A percentile compares a stretch with the other conserved stretches of the same genome.
Evolutionary conservation across 208 protist genomes (phyloP).

Genomic region (Herpetomonas tarakana): DNA sequence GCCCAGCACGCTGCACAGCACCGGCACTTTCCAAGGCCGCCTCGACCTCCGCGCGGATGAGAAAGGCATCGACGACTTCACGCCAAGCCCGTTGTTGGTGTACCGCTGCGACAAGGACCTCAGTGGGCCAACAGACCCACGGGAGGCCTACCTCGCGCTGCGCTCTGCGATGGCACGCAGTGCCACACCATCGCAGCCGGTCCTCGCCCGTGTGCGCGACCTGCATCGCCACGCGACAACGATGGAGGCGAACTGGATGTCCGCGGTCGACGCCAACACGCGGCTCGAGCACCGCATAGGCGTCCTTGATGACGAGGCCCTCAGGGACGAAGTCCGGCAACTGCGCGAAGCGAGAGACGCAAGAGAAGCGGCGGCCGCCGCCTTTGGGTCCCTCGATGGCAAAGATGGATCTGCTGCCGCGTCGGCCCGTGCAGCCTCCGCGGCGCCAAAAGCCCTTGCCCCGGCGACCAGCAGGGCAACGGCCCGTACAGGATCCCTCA

Average conservation of each 20-base stretch:
- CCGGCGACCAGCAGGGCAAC: too few relatives aligned
- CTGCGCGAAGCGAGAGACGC: slow-evolving; percentile 14
- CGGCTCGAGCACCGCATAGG: slow-evolving; percentile 55
- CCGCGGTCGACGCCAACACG: slow-evolving; percentile 50
- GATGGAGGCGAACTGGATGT: slow-evolving; percentile 82
- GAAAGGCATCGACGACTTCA: slow-evolving; percentile 82
- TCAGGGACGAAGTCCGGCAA: slow-evolving; percentile 27
- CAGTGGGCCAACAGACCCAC: slow-evolving; percentile 48
- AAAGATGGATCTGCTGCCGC: not conserved
- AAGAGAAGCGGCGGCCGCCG: not conserved
- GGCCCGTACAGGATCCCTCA: too few relatives aligned
- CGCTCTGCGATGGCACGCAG: slow-evolving; percentile 37
- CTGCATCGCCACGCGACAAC: slow-evolving; percentile 58
- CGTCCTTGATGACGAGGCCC: slow-evolving; percentile 46
- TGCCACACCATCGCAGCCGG: slow-evolving; percentile 34
- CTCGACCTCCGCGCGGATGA: slow-evolving; percentile 76
- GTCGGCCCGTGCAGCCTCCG: not conserved
- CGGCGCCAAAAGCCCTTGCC: not conserved
- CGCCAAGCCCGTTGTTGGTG: slow-evolving; percentile 51
- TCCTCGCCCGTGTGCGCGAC: slow-evolving; percentile 49
- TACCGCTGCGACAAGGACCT: slow-evolving; percentile 64
- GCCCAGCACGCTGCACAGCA: slow-evolving; percentile 45
- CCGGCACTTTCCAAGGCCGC: slow-evolving; percentile 50
- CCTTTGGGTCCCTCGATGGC: not conserved
- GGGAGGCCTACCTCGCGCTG: slow-evolving; percentile 60